phyloP scores from a whole-genome alignment of 768 basidiomycete species.

The Russula virescens region DNA sequence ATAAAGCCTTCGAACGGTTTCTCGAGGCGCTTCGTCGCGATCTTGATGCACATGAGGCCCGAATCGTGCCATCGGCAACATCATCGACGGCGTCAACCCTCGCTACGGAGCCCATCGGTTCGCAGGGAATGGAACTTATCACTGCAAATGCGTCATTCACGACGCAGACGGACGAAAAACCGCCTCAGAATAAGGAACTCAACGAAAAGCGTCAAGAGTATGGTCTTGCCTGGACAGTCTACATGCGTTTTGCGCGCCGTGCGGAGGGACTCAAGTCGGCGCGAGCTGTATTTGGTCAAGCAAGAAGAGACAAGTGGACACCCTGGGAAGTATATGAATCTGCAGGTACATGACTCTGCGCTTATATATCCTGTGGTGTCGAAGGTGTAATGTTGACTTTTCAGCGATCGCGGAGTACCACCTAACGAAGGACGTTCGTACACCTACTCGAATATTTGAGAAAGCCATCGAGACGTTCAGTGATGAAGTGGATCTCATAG shows the following conservation, averaged over 20 bases:
- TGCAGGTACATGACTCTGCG: conserved; percentile 52
- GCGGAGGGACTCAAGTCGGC: conserved; percentile 83
- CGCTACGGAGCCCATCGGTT: background rate
- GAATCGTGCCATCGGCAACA: conserved; percentile 35
- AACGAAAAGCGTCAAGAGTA: conserved; percentile 61
- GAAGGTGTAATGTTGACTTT: conserved; percentile 13
- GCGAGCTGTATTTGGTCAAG: conserved; percentile 72
- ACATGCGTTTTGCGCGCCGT: conserved; percentile 87
- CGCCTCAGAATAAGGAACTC: conserved; percentile 49
- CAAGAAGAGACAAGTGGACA: conserved; percentile 67
- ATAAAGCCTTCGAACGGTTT: conserved; percentile 67
- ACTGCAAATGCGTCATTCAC: conserved; percentile 31
- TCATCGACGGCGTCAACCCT: conserved; percentile 32
- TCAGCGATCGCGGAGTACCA: conserved; percentile 94
- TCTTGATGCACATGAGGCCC: conserved; percentile 54
- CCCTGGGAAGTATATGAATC: conserved; percentile 95
- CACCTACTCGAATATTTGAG: conserved; percentile 91
- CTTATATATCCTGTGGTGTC: background rate
- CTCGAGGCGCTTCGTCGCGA: conserved; percentile 56
- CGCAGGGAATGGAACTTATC: conserved; percentile 12
- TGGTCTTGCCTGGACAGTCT: conserved; percentile 78
- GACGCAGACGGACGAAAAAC: conserved; percentile 48
- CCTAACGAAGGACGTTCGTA: conserved; percentile 65
- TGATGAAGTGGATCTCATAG: conserved; percentile 78
- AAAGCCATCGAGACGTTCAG: conserved; percentile 81